A percentile compares a stretch with the other conserved stretches of the same genome.
Evolutionary conservation across 257 asterid genomes (phyloP).

Genomic region (Anisodus acutangulus): DNA sequence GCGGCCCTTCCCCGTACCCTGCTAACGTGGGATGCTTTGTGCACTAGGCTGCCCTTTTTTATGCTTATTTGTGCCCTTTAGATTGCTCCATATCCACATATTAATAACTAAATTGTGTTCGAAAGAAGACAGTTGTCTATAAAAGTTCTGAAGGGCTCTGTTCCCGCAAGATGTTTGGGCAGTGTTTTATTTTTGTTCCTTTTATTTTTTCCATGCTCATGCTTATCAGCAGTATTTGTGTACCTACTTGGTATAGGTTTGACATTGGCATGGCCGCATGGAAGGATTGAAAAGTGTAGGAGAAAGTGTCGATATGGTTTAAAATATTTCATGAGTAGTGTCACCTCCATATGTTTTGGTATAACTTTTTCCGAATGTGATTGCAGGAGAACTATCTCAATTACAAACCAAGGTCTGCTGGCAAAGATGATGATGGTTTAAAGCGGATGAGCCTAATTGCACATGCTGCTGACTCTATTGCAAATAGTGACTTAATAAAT

Average conservation of each 20-base stretch:
- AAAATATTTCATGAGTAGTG: background rate
- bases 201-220: background rate
- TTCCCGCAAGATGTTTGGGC: constrained; percentile 12
- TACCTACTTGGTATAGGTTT: background rate
- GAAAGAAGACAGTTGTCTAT: background rate
- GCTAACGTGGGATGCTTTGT: too few species aligned
- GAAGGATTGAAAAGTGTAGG: background rate
- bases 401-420: constrained; percentile 76
- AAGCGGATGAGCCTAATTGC: constrained; percentile 78
- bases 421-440: constrained; percentile 80
- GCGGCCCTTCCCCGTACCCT: too few species aligned
- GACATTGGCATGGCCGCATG: background rate
- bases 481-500: constrained; percentile 90
- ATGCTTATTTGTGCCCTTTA: background rate
- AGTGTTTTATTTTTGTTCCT: background rate
- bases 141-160: constrained; percentile 19
- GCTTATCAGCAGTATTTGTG: background rate
- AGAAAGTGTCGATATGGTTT: constrained; percentile 3
- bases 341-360: constrained; percentile 23
- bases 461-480: constrained; percentile 94
- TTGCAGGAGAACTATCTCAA: constrained; percentile 91
- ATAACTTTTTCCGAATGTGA: background rate
- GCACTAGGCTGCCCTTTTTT: too few species aligned
- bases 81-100: background rate
- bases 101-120: background rate